These are phyloP conservation scores for Daphne laureola DNA, from an alignment of 441 rosid genomes.

Conservation along the genomic window DNA sequence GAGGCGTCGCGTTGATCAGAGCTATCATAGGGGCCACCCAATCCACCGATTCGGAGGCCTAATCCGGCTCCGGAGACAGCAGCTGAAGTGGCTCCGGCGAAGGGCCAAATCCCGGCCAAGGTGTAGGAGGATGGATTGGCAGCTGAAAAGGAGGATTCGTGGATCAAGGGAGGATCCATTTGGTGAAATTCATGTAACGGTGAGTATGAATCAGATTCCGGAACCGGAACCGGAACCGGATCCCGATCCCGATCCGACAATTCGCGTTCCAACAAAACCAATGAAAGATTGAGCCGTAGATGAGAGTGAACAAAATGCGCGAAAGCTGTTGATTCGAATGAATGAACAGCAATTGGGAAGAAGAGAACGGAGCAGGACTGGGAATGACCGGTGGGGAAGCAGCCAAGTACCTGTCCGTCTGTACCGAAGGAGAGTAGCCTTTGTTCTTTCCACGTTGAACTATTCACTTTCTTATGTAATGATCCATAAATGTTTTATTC, in stretches of 20 bases:
- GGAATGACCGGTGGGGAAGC: too few species aligned
- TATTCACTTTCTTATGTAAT: too few species aligned
- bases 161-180: slow-evolving; percentile 84
- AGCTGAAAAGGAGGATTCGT: slow-evolving; percentile 65
- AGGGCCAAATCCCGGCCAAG: slow-evolving; percentile 82
- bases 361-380: background rate
- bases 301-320: background rate
- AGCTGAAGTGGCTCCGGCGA: slow-evolving; percentile 18
- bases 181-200: slow-evolving; percentile 4
- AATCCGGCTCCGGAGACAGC: slow-evolving; percentile 21
- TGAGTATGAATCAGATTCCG: slow-evolving; percentile 8
- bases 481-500: too few species aligned
- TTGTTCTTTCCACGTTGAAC: too few species aligned
- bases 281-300: background rate
- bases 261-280: background rate
- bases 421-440: too few species aligned
- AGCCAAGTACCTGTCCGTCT: too few species aligned
- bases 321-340: background rate
- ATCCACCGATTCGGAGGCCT: slow-evolving; percentile 49
- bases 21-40: slow-evolving; percentile 36
- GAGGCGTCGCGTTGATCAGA: slow-evolving; percentile 47
- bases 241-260: background rate
- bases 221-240: slow-evolving; percentile 11
- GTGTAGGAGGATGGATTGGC: slow-evolving; percentile 70
- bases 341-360: background rate